Percentiles rank a stretch among this genome's conserved stretches.
These are phyloP conservation scores for Sanghuangporus sanghuang DNA, from an alignment of 1,284 basidiomycete species.

Conservation along the genomic window DNA sequence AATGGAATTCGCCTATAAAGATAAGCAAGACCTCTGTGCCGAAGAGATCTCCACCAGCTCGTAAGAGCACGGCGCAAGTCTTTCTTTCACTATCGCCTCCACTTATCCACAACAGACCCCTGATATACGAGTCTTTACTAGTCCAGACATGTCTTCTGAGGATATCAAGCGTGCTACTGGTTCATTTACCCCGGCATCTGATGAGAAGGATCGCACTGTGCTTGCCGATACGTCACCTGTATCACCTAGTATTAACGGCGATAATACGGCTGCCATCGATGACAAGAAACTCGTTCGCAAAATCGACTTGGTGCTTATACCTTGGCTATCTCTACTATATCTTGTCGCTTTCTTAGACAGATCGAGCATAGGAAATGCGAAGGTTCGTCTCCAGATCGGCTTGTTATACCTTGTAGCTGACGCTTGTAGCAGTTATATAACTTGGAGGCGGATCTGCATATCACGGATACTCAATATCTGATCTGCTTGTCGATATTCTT, in stretches of 20 bases:
- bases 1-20: background rate
- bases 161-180: background rate
- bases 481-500: slow-evolving; percentile 21
- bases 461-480: slow-evolving; percentile 20
- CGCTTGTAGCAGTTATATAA: slow-evolving; percentile 17
- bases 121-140: background rate
- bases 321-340: slow-evolving; percentile 70
- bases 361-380: slow-evolving; percentile 79
- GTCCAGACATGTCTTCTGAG: background rate
- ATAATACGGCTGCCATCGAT: slow-evolving; percentile 32
- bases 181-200: slow-evolving; percentile 17
- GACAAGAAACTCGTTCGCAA: slow-evolving; percentile 61
- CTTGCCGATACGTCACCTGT: slow-evolving; percentile 15
- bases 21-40: background rate
- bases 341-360: slow-evolving; percentile 73
- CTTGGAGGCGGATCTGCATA: slow-evolving; percentile 18
- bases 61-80: background rate
- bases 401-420: background rate
- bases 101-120: too few species aligned
- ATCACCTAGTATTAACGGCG: background rate
- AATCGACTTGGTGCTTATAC: slow-evolving; percentile 58
- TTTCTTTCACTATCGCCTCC: background rate
- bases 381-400: slow-evolving; percentile 32
- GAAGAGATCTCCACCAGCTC: background rate
- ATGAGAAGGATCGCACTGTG: slow-evolving; percentile 25